Percentiles rank a stretch among this genome's conserved stretches.
Evolutionary conservation across 2,329 filamentous ascomycete genomes (phyloP).

Genomic region (Lasiodiplodia gonubiensis): DNA sequence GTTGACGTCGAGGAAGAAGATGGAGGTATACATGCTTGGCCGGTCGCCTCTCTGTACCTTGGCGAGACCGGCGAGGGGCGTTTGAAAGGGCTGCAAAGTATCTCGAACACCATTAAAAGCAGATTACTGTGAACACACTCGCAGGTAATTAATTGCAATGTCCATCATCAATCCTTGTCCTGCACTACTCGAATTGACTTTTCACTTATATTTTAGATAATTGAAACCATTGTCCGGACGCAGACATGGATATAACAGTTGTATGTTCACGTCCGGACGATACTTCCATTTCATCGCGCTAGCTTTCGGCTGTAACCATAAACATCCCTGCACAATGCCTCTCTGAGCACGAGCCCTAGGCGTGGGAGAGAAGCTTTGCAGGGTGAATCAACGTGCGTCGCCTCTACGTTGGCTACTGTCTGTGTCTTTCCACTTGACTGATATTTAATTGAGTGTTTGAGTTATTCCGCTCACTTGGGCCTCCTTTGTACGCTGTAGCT

Average conservation of each 20-base stretch:
- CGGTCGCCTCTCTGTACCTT: conserved; percentile 69
- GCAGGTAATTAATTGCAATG: neutral
- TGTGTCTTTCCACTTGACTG: neutral
- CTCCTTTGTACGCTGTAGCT: neutral
- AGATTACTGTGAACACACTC: neutral
- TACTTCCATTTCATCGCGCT: no score
- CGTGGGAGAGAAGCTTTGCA: conserved; percentile 6
- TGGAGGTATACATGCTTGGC: conserved; percentile 81
- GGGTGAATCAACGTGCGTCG: neutral
- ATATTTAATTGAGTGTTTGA: neutral
- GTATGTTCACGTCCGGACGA: no score
- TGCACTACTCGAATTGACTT: neutral
- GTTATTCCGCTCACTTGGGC: neutral
- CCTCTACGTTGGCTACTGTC: neutral
- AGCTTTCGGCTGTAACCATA: no score
- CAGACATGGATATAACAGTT: no score
- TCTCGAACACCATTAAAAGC: conserved; percentile 33
- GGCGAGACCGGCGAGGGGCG: conserved; percentile 54
- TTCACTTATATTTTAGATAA: neutral
- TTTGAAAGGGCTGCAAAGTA: conserved; percentile 53
- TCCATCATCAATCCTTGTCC: neutral
- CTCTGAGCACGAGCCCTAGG: neutral
- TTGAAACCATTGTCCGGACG: neutral
- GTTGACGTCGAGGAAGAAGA: conserved; percentile 66
- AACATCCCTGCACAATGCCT: neutral